Evolutionary conservation across 2,329 filamentous ascomycete species (phyloP).

Genomic region (Diaporthe ampelina): DNA sequence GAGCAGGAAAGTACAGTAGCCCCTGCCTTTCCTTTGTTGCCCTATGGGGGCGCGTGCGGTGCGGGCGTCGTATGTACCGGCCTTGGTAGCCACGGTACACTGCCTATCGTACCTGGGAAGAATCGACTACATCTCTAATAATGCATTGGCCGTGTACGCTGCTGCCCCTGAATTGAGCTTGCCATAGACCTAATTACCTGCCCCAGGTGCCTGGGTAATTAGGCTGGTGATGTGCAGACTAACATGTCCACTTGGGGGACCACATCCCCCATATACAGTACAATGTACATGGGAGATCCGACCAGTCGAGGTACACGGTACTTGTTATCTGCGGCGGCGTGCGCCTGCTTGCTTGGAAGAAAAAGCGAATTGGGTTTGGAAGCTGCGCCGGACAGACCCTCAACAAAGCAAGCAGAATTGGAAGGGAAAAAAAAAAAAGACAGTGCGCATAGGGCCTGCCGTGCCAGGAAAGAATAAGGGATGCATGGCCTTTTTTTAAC

Average conservation of each 20-base stretch:
- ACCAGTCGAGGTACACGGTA: constrained; percentile 1
- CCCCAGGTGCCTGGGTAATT: constrained; percentile 22
- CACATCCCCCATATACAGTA: constrained; percentile 2
- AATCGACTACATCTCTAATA: not conserved
- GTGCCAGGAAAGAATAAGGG: not conserved
- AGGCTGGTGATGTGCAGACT: constrained; percentile 18
- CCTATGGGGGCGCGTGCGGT: constrained; percentile 17
- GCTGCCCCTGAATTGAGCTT: constrained; percentile 20
- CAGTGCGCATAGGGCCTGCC: not conserved
- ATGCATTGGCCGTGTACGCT: not conserved
- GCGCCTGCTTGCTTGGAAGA: not conserved
- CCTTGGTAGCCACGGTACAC: not conserved
- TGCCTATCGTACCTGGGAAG: not conserved
- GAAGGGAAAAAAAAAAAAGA: too few relatives aligned
- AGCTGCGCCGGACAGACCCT: constrained; percentile 1
- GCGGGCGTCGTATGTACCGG: too few relatives aligned
- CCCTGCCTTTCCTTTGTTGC: constrained; percentile 27
- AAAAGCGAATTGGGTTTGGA: constrained; percentile 1
- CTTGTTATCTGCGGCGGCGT: not conserved
- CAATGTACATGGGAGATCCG: not conserved
- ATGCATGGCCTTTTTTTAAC: too few relatives aligned
- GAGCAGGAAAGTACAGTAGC: not conserved
- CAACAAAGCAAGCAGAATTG: constrained; percentile 19
- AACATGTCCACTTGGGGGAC: constrained; percentile 6
- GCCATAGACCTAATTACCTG: not conserved